phyloP scores from a whole-genome alignment of 2,329 filamentous ascomycete species.

The Cytospora mali region DNA sequence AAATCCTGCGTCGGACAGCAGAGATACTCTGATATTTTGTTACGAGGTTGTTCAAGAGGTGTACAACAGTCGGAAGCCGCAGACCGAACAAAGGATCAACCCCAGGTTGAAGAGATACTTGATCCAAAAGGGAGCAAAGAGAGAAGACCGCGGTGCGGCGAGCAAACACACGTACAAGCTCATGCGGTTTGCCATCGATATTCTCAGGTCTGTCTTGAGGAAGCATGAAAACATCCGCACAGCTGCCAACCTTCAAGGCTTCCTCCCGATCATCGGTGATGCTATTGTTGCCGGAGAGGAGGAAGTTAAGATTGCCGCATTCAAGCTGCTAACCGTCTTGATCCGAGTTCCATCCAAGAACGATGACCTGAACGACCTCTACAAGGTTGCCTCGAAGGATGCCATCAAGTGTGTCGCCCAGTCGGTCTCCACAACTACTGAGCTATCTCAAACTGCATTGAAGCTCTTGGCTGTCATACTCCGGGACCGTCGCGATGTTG shows the following conservation, averaged over 20 bases:
- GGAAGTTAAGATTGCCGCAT: slow-evolving; percentile 86
- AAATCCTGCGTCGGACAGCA: slow-evolving; percentile 76
- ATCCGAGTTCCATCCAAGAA: slow-evolving; percentile 80
- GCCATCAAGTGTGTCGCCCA: slow-evolving; percentile 79
- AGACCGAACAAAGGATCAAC: slow-evolving; percentile 58
- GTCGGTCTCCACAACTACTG: slow-evolving; percentile 76
- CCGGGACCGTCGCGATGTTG: slow-evolving; percentile 74
- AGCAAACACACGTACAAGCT: slow-evolving; percentile 87
- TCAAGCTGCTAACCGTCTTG: slow-evolving; percentile 82
- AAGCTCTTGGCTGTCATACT: slow-evolving; percentile 87
- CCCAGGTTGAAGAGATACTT: slow-evolving; percentile 72
- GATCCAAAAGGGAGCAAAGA: slow-evolving; percentile 77
- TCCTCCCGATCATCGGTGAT: slow-evolving; percentile 87
- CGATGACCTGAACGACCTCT: slow-evolving; percentile 64
- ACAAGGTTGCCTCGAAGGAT: slow-evolving; percentile 80
- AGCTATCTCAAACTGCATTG: slow-evolving; percentile 82
- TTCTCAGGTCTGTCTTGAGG: slow-evolving; percentile 81
- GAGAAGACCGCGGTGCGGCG: slow-evolving; percentile 70
- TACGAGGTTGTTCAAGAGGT: slow-evolving; percentile 91
- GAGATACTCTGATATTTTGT: slow-evolving; percentile 88
- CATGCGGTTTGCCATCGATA: slow-evolving; percentile 82
- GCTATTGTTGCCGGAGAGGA: slow-evolving; percentile 82
- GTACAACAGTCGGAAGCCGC: slow-evolving; percentile 64
- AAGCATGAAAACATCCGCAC: slow-evolving; percentile 84
- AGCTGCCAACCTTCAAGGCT: slow-evolving; percentile 77